These are phyloP conservation scores for Rhododendron molle DNA, from an alignment of 148 eudicot species.

Conservation along the genomic window DNA sequence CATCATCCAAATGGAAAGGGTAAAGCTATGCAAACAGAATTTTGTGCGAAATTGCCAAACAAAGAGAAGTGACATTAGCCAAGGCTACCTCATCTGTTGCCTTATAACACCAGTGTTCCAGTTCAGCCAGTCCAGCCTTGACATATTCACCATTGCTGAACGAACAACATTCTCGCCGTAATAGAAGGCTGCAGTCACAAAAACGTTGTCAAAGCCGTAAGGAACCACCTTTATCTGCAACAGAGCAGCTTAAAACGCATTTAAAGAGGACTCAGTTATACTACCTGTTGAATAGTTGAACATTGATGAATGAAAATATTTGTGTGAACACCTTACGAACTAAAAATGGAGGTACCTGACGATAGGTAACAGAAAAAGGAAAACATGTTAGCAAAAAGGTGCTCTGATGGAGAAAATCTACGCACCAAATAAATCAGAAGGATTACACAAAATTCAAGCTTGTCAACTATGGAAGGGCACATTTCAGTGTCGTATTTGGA, in stretches of 20 bases:
- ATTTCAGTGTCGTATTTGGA: not conserved
- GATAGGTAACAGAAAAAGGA: conserved; percentile 12
- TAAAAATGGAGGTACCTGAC: conserved; percentile 87
- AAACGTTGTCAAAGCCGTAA: not conserved
- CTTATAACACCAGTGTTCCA: conserved; percentile 74
- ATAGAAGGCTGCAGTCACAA: conserved; percentile 61
- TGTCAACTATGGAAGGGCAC: not conserved
- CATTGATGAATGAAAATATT: conserved; percentile 98
- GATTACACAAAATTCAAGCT: not conserved
- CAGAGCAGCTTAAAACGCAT: conserved; percentile 6
- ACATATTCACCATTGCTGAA: conserved; percentile 98
- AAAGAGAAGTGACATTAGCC: not conserved
- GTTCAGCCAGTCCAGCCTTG: conserved; percentile 91
- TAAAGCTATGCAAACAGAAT: not conserved
- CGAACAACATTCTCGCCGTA: conserved; percentile 98
- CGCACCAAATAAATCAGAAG: not conserved
- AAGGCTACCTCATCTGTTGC: conserved; percentile 82
- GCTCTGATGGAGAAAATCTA: not conserved
- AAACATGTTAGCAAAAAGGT: not conserved
- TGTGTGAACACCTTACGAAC: conserved; percentile 94
- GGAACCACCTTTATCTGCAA: not conserved
- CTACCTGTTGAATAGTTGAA: conserved; percentile 95
- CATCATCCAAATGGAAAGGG: not conserved
- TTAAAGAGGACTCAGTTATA: not conserved
- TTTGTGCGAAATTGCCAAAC: not conserved